These are phyloP conservation scores for Elsinoe arachidis DNA, from an alignment of 2,329 filamentous ascomycete species.

Conservation along the genomic window DNA sequence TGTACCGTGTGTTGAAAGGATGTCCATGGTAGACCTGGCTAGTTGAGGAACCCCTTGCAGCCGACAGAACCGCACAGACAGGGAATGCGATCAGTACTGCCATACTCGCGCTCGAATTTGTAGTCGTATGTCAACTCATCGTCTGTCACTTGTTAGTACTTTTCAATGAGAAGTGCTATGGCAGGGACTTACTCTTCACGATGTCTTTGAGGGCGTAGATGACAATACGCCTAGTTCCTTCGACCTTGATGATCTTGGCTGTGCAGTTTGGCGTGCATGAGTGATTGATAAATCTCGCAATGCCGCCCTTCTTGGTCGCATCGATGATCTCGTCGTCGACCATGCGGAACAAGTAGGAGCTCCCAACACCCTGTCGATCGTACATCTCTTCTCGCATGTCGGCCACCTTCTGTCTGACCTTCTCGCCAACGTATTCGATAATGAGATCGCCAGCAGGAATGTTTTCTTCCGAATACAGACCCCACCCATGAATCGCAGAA, in stretches of 20 bases:
- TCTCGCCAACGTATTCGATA: conserved; percentile 97
- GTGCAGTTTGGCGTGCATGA: conserved; percentile 98
- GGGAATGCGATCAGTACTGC: conserved; percentile 88
- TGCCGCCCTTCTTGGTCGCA: conserved; percentile 96
- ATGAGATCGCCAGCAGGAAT: conserved; percentile 99
- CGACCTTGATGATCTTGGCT: conserved; percentile 98
- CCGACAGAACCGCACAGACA: conserved; percentile 93
- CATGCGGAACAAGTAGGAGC: conserved; percentile 95
- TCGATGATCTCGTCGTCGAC: conserved; percentile 97
- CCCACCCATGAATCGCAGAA: conserved; percentile 98
- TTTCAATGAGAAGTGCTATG: neutral
- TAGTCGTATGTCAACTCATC: conserved; percentile 99
- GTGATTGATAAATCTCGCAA: conserved; percentile 97
- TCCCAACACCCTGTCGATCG: conserved; percentile 91
- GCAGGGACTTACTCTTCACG: conserved; percentile 66
- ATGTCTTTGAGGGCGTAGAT: conserved; percentile 97
- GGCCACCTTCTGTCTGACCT: conserved; percentile 93
- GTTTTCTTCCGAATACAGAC: conserved; percentile 93
- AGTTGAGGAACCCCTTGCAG: conserved; percentile 99
- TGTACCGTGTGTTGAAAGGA: neutral
- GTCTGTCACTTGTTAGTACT: conserved; percentile 49
- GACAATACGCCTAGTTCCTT: conserved; percentile 95
- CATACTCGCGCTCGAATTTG: conserved; percentile 97
- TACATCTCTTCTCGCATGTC: conserved; percentile 89
- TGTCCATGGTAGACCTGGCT: conserved; percentile 20